Conservation (phyloP, 2,329 filamentous ascomycete genomes). For the Curvularia lunata region DNA sequence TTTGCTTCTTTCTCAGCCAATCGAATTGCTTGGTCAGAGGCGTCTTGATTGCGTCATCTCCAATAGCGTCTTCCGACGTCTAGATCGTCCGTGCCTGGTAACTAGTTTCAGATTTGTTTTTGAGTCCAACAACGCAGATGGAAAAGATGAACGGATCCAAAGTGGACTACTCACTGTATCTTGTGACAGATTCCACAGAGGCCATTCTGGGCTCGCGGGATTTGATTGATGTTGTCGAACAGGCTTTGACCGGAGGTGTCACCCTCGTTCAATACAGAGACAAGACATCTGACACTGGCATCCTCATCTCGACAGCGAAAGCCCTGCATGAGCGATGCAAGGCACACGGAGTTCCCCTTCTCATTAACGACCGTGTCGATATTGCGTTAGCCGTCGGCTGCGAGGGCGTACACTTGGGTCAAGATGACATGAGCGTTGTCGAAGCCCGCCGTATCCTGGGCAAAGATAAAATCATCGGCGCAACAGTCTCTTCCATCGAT, state of each 20-base stretch:
- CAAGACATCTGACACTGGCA: slow-evolving; percentile 77
- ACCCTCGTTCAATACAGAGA: slow-evolving; percentile 90
- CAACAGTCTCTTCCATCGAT: slow-evolving; percentile 76
- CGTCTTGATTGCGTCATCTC: slow-evolving; percentile 12
- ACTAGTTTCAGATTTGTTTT: neutral
- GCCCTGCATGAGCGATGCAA: slow-evolving; percentile 74
- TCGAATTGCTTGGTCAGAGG: neutral
- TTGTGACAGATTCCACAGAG: slow-evolving; percentile 92
- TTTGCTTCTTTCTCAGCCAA: slow-evolving; percentile 3
- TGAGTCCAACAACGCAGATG: slow-evolving; percentile 39
- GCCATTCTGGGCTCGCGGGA: slow-evolving; percentile 76
- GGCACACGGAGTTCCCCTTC: slow-evolving; percentile 72
- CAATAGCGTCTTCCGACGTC: slow-evolving; percentile 1
- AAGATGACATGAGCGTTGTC: slow-evolving; percentile 81
- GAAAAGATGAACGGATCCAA: slow-evolving; percentile 32
- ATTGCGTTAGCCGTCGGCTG: slow-evolving; percentile 84
- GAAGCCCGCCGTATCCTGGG: slow-evolving; percentile 77
- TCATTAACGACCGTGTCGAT: slow-evolving; percentile 93
- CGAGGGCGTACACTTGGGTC: slow-evolving; percentile 92
- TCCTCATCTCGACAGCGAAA: slow-evolving; percentile 72
- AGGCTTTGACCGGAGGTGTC: slow-evolving; percentile 76
- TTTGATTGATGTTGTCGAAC: slow-evolving; percentile 74
- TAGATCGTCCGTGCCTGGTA: neutral
- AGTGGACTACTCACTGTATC: slow-evolving; percentile 81
- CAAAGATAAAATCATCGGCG: slow-evolving; percentile 80